phyloP scores from a whole-genome alignment of 1,284 basidiomycete genomes.

The Tilletia walkeri region DNA sequence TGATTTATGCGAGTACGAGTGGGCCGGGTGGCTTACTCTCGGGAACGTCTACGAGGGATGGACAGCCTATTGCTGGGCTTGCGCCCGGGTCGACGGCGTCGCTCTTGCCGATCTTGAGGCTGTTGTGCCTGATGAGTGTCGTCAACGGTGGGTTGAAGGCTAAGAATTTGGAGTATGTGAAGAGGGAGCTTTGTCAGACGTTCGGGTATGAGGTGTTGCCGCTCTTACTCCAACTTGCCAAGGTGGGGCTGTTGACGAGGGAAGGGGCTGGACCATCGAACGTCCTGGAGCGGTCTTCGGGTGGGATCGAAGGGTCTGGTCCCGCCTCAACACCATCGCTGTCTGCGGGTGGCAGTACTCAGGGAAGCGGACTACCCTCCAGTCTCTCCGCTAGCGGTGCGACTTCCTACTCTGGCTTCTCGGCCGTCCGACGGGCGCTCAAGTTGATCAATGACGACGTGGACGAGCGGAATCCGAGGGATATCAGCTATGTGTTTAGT shows the following conservation, averaged over 20 bases:
- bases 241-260: conserved; percentile 65
- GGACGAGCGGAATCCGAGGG: conserved; percentile 71
- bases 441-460: conserved; percentile 86
- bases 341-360: neutral
- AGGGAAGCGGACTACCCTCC: neutral
- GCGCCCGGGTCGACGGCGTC: conserved; percentile 27
- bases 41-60: neutral
- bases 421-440: conserved; percentile 74
- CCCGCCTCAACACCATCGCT: conserved; percentile 13
- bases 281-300: neutral
- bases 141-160: conserved; percentile 80
- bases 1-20: conserved; percentile 30
- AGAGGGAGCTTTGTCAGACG: conserved; percentile 86
- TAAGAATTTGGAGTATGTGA: conserved; percentile 81
- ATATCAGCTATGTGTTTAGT: conserved; percentile 92
- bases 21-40: conserved; percentile 5
- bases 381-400: conserved; percentile 4
- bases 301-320: neutral
- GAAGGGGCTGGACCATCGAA: neutral
- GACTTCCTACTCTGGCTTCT: conserved; percentile 62
- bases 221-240: conserved; percentile 74
- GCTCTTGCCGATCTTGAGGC: conserved; percentile 61
- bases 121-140: conserved; percentile 81
- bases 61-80: neutral
- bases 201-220: conserved; percentile 90